Conservation (phyloP, 1,284 basidiomycete genomes). For the Meripilus lineatus region DNA sequence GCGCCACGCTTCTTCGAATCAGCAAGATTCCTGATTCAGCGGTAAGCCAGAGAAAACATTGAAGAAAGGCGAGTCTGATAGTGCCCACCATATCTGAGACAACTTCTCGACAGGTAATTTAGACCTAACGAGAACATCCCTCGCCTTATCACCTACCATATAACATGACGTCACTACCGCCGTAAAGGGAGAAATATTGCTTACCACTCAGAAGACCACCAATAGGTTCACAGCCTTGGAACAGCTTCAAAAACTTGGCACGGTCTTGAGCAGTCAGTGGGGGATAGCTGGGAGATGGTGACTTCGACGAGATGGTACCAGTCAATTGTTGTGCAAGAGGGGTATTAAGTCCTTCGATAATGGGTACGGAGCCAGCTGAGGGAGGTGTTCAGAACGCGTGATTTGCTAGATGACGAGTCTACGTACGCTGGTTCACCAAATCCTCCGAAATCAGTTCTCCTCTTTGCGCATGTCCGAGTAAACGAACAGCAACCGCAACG, state of each 20-base stretch:
- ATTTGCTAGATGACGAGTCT: conserved; percentile 16
- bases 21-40: conserved; percentile 72
- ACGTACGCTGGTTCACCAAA: conserved; percentile 63
- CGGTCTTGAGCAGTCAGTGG: conserved; percentile 75
- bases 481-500: conserved; percentile 80
- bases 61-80: neutral
- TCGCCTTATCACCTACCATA: conserved; percentile 76
- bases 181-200: conserved; percentile 16
- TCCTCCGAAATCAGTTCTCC: conserved; percentile 67
- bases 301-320: conserved; percentile 53
- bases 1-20: conserved; percentile 91
- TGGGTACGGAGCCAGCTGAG: conserved; percentile 78
- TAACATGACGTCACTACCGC: conserved; percentile 7
- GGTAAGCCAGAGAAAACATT: neutral
- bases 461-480: conserved; percentile 92
- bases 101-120: conserved; percentile 88
- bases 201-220: conserved; percentile 76
- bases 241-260: conserved; percentile 78
- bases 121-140: conserved; percentile 92
- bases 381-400: conserved; percentile 11
- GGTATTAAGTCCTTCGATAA: conserved; percentile 68
- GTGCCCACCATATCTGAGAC: conserved; percentile 85
- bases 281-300: conserved; percentile 58
- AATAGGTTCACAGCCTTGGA: conserved; percentile 66
- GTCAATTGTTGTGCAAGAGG: conserved; percentile 43